Evolutionary conservation across 768 basidiomycete species (phyloP), one percentile per base, ranked within the genome.

Genomic region (Gloeostereum incarnatum): DNA sequence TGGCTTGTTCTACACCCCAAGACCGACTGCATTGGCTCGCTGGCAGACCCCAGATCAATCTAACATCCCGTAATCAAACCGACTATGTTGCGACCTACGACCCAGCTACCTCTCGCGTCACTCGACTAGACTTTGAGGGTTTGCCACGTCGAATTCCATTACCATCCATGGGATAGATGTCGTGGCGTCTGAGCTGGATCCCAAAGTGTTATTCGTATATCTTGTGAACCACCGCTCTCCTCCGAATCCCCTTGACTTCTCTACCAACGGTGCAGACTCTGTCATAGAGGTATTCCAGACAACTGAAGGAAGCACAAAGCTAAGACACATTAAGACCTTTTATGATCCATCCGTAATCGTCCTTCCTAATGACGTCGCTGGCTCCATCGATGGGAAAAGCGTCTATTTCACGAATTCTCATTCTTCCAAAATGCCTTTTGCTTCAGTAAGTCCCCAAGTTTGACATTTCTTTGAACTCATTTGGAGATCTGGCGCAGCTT

Each of bases 321-420:
- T 84, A 35, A 61, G 54, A 4, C 73, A 83, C 48, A 52, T 85
- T 18, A 63, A 55, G 42, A 85, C 85, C 3, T 57, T 85, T 14
- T 56, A 66, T 24, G 68, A 79, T 49, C 60, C 68, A 5, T n/a
- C n/a, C n/a, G 53, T 71, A 8, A 65, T 87, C 17, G 27, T 68
- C 8, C 74, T 80, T 4, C 85, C 85, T 2, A 87, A 86, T 49
- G 84, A 85, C 49, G 38, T 87, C 10, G 70, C 75, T n/a, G 82
- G 83, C 20, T 68, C 64, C 21, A 51, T 71, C 2, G 77, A 84
- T 45, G 80, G 80, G 19, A 61, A 69, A 42, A 72, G 70, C 26
- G 75, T 86, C 41, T 75, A 73, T 52, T 73, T 85, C 50, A 81
- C 82, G 21, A 88, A 87, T 47, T 80, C 84, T 42, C 65, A 76